Base-by-base conservation (phyloP, 768 basidiomycete species). In the Omphalotus guepiniiformis region DNA sequence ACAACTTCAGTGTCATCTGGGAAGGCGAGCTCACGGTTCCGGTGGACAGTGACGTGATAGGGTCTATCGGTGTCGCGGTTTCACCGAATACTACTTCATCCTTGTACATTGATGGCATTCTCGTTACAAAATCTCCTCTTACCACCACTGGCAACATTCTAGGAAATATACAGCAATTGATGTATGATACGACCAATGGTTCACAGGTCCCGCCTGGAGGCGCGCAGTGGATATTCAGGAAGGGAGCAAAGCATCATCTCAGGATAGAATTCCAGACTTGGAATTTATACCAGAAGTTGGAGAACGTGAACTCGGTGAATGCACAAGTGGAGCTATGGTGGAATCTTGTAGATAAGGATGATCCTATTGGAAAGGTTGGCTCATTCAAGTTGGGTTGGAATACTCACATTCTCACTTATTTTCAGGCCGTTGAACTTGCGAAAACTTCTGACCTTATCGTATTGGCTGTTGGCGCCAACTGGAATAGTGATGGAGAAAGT, bases 401-500 rank as follows among this genome's bases (percentile, higher is more conserved):
- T 27, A 12, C n/a, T n/a, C n/a, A 18, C 21, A n/a, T 29, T 18
- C 15, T 39, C 21, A 28, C 25, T 30, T 30, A 27, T 35, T 50
- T 6, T 2, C 16, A 61, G 59, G 59, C 59, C 8, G 51, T 57
- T n/a, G 54, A 58, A 16, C 48, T 61, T 11, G 57, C 59, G 4
- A 53, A 52, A 29, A 53, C 51, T 4, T 54, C 59, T 2, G 59
- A 61, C 35, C 27, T 58, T 9, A 54, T 61, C 26, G 41, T 61
- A 5, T 41, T 61, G 12, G 59, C 59, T 11, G 57, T 61, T 11
- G 59, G 59, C 4, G 59, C 59, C 3, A 57, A 56, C 38, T 61
- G 59, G 59, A 61, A 61, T 32, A 58, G 57, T 35, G 59, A 61
- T 37, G 59, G 55, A 1, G 59, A 61, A n/a, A 55, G 51, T 41